phyloP scores from a whole-genome alignment of 495 filamentous ascomycete species.

The Tuber indicum region DNA sequence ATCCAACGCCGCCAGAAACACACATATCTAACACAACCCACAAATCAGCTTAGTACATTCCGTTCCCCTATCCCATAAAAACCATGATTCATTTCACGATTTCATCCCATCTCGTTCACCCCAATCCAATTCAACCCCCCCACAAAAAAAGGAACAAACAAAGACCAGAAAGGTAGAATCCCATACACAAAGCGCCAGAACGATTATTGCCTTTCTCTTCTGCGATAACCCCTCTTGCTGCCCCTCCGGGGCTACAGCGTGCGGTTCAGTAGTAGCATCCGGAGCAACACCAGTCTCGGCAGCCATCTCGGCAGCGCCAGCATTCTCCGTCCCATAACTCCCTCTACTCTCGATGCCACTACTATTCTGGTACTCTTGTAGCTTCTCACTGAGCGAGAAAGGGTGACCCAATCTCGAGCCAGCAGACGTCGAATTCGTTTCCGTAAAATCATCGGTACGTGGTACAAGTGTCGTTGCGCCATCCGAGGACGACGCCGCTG shows the following conservation, averaged over 20 bases:
- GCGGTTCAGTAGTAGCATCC: neutral
- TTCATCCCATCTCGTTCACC: neutral
- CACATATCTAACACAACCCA: constrained; percentile 41
- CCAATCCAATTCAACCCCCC: neutral
- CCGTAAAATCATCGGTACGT: neutral
- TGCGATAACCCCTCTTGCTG: constrained; percentile 7
- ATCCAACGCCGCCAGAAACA: constrained; percentile 59
- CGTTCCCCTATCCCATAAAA: neutral
- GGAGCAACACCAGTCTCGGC: neutral
- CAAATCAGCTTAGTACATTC: constrained; percentile 7
- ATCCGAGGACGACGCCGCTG: neutral
- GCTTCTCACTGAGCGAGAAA: neutral
- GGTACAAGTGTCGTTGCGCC: neutral
- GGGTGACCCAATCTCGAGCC: neutral
- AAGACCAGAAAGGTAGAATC: constrained; percentile 7
- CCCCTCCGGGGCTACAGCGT: constrained; percentile 3
- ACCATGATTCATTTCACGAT: neutral
- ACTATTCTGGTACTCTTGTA: neutral
- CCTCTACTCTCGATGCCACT: neutral
- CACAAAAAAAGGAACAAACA: constrained; percentile 12
- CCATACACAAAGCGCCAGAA: constrained; percentile 38
- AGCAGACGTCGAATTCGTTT: neutral
- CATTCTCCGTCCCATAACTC: neutral
- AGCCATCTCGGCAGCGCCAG: neutral
- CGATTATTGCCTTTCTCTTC: constrained; percentile 34